Evolutionary conservation across 75 land plant species (phyloP).

Genomic region (Picea glauca): DNA sequence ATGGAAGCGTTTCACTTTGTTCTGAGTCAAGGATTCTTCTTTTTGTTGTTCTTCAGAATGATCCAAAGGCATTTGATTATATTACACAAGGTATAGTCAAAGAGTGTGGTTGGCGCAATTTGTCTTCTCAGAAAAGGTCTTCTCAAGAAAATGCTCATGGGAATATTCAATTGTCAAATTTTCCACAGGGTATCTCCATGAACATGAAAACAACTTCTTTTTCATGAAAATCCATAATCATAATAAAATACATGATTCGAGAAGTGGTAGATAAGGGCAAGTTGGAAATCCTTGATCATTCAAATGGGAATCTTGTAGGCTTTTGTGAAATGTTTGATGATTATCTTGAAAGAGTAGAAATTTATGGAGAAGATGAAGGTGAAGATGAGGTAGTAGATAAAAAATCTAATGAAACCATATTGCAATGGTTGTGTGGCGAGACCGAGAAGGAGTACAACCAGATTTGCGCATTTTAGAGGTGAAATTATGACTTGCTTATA

Average conservation of each 20-base stretch:
- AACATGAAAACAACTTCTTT: slow-evolving; percentile 11
- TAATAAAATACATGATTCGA: slow-evolving; percentile 29
- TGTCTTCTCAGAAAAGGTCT: slow-evolving; percentile 34
- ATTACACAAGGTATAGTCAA: slow-evolving; percentile 50
- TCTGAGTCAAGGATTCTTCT: slow-evolving; percentile 54
- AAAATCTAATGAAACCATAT: too few relatives aligned
- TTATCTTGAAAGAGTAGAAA: slow-evolving; percentile 62
- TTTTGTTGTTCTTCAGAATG: slow-evolving; percentile 52
- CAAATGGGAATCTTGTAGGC: slow-evolving; percentile 46
- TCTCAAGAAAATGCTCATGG: slow-evolving; percentile 13
- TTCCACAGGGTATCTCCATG: background rate
- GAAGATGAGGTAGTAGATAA: slow-evolving; percentile 36
- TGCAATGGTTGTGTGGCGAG: too few relatives aligned
- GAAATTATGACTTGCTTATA: too few relatives aligned
- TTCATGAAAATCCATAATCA: slow-evolving; percentile 41
- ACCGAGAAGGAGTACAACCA: too few relatives aligned
- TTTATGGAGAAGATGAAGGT: slow-evolving; percentile 56
- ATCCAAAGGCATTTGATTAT: slow-evolving; percentile 67
- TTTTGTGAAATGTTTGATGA: slow-evolving; percentile 70
- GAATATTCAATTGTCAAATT: slow-evolving; percentile 10
- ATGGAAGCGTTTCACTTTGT: slow-evolving; percentile 9
- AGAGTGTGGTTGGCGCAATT: slow-evolving; percentile 27
- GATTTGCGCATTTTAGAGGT: too few relatives aligned
- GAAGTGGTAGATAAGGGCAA: slow-evolving; percentile 4
- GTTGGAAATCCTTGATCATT: slow-evolving; percentile 24